phyloP scores from a whole-genome alignment of 148 eudicot genomes.

The Rhododendron williamsianum region DNA sequence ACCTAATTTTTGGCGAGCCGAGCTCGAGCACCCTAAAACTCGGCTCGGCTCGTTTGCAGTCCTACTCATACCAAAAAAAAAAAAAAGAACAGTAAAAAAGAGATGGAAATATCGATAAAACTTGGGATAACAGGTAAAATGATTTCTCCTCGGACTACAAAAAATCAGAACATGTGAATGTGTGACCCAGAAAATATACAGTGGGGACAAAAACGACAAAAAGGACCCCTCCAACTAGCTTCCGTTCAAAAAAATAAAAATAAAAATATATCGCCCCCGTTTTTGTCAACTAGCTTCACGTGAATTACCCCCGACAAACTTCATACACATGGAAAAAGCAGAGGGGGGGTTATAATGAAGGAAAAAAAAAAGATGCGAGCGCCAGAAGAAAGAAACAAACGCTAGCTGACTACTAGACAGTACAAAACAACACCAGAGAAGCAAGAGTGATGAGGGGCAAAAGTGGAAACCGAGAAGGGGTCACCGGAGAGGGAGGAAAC shows the following conservation, averaged over 20 bases:
- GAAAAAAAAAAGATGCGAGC: background rate
- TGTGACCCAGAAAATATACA: constrained; percentile 12
- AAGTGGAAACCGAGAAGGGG: background rate
- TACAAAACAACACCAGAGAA: background rate
- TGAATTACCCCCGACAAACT: constrained; percentile 5
- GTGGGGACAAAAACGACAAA: constrained; percentile 11
- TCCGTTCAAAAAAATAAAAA: too few species aligned
- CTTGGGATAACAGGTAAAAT: background rate
- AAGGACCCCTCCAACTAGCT: background rate
- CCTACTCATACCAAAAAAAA: too few species aligned
- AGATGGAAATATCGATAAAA: too few species aligned
- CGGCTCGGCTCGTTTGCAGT: too few species aligned
- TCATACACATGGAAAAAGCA: background rate
- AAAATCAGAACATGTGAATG: background rate
- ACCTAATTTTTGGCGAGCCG: too few species aligned
- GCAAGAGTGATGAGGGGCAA: constrained; percentile 8
- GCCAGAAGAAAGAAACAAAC: background rate
- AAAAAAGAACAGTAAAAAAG: too few species aligned
- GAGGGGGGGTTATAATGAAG: background rate
- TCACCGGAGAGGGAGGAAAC: background rate
- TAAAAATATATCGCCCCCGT: too few species aligned
- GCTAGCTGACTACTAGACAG: background rate
- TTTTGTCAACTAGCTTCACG: constrained; percentile 16
- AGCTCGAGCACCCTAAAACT: too few species aligned
- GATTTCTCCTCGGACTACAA: background rate